Evolutionary conservation across 1,284 basidiomycete genomes (phyloP).

Genomic region (Erythrobasidium hasegawianum): DNA sequence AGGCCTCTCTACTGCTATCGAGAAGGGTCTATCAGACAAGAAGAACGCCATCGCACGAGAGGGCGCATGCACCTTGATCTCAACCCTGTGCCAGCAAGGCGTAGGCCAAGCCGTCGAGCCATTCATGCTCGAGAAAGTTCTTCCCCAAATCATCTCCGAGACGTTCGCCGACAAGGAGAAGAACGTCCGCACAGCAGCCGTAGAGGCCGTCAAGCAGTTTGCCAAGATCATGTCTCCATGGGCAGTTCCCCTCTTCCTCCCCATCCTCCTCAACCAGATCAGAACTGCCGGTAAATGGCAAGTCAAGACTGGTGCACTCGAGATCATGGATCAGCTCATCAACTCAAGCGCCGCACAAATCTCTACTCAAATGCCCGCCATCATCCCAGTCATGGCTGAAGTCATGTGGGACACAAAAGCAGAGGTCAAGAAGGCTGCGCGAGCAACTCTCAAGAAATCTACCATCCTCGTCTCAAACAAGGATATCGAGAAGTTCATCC

Average conservation of each 20-base stretch:
- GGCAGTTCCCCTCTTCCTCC: conserved; percentile 79
- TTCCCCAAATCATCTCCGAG: conserved; percentile 84
- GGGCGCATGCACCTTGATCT: conserved; percentile 70
- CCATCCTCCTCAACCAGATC: conserved; percentile 87
- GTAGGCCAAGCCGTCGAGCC: conserved; percentile 84
- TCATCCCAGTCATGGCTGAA: conserved; percentile 90
- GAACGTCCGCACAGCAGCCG: conserved; percentile 73
- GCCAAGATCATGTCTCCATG: conserved; percentile 84
- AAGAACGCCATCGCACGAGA: conserved; percentile 68
- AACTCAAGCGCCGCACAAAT: conserved; percentile 76
- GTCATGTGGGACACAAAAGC: conserved; percentile 99
- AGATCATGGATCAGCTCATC: conserved; percentile 86
- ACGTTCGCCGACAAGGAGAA: conserved; percentile 89
- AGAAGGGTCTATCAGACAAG: conserved; percentile 57
- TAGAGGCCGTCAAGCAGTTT: conserved; percentile 77
- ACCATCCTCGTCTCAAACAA: conserved; percentile 96
- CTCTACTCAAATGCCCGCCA: conserved; percentile 88
- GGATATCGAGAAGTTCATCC: conserved; percentile 95
- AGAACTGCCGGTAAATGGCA: conserved; percentile 99
- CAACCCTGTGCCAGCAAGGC: conserved; percentile 67
- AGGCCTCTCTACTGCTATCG: conserved; percentile 68
- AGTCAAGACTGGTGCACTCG: conserved; percentile 86
- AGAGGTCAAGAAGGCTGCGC: conserved; percentile 98
- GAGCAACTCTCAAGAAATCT: conserved; percentile 87
- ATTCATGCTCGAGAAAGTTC: conserved; percentile 67